Percentiles rank a stretch among this genome's conserved stretches.
Evolutionary conservation across 1,139 yeast species (phyloP).

Genomic region (Hyphopichia pseudoburtonii): DNA sequence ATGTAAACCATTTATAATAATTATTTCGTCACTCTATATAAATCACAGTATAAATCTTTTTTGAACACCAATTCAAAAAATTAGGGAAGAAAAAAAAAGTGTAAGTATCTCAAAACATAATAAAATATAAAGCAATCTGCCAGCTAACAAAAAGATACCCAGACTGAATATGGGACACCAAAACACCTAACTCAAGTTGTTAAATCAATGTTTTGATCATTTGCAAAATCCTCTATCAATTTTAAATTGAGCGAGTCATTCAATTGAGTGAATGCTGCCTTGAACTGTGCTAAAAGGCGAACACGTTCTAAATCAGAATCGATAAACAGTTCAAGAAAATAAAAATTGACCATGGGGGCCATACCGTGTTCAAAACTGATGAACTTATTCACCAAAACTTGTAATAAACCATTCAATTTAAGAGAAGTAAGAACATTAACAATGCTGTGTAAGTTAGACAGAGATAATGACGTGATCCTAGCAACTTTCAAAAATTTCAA

Average conservation of each 20-base stretch:
- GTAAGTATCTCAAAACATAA: too few relatives aligned
- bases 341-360: conserved; percentile 25
- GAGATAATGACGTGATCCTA: conserved; percentile 18
- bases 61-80: too few relatives aligned
- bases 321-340: conserved; percentile 27
- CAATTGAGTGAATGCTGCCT: conserved; percentile 15
- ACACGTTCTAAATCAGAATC: conserved; percentile 15
- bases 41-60: too few relatives aligned
- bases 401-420: conserved; percentile 24
- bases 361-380: conserved; percentile 12
- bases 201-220: background rate
- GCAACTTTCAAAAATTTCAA: conserved; percentile 25
- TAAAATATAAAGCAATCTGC: too few relatives aligned
- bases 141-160: too few relatives aligned
- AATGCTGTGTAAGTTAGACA: conserved; percentile 23
- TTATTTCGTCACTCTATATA: too few relatives aligned
- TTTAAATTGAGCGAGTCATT: conserved; percentile 18
- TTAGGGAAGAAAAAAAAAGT: too few relatives aligned
- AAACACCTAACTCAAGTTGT: too few relatives aligned
- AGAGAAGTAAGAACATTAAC: conserved; percentile 27
- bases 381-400: conserved; percentile 30
- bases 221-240: conserved; percentile 1
- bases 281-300: conserved; percentile 17
- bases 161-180: too few relatives aligned
- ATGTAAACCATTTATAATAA: too few relatives aligned